Percentiles rank a stretch among this genome's conserved stretches.
These are phyloP conservation scores for Clonostachys byssicola DNA, from an alignment of 2,329 filamentous ascomycete species.

Conservation along the genomic window DNA sequence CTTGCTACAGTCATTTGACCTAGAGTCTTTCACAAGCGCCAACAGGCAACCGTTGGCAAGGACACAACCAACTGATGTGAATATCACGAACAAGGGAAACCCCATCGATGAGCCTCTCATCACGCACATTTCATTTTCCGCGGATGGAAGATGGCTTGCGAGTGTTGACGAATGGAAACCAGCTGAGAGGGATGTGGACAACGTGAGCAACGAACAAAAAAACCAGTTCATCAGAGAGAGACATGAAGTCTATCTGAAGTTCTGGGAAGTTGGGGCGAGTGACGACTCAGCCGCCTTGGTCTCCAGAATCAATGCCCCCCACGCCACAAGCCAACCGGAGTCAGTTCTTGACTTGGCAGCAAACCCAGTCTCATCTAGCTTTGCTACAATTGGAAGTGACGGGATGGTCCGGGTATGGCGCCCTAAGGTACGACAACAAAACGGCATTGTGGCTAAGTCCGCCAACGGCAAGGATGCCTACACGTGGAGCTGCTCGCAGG, in stretches of 20 bases:
- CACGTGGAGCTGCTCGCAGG: constrained; percentile 69
- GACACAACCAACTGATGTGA: constrained; percentile 81
- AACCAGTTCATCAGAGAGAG: constrained; percentile 44
- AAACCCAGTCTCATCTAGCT: constrained; percentile 65
- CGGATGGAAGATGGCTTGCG: constrained; percentile 83
- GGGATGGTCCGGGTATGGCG: constrained; percentile 76
- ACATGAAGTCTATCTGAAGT: constrained; percentile 80
- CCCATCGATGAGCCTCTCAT: constrained; percentile 75
- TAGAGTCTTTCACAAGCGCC: constrained; percentile 72
- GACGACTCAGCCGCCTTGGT: constrained; percentile 66
- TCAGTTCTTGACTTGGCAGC: constrained; percentile 69
- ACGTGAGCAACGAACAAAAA: constrained; percentile 22
- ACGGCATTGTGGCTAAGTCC: constrained; percentile 62
- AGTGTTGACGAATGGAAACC: constrained; percentile 91
- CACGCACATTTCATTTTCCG: constrained; percentile 69
- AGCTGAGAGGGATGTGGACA: constrained; percentile 61
- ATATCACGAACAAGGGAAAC: constrained; percentile 66
- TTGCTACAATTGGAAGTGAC: constrained; percentile 84
- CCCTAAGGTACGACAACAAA: constrained; percentile 64
- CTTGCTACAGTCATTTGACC: constrained; percentile 79
- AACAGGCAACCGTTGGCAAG: constrained; percentile 85
- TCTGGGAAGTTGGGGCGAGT: constrained; percentile 70
- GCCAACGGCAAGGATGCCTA: constrained; percentile 54
- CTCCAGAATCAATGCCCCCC: constrained; percentile 79
- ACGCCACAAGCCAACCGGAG: constrained; percentile 53